These are phyloP conservation scores for Pichia sp. DNA, from an alignment of 1,139 yeast species.

Conservation along the genomic window DNA sequence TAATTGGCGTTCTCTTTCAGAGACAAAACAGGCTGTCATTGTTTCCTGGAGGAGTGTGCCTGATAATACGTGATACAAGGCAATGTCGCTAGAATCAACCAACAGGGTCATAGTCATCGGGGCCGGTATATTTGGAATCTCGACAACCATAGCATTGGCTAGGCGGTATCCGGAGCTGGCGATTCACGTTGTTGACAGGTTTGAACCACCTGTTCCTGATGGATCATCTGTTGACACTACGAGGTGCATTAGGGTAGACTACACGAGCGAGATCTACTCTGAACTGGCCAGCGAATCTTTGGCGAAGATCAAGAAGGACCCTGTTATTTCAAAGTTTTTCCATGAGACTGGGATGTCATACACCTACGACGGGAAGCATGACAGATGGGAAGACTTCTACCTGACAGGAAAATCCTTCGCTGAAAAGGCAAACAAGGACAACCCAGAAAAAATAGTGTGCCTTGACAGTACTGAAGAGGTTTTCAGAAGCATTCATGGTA, in stretches of 20 bases:
- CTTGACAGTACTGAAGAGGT: conserved; percentile 19
- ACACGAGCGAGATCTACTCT: conserved; percentile 35
- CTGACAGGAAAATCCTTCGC: conserved; percentile 17
- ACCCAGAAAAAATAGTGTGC: conserved; percentile 15
- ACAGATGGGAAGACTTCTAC: conserved; percentile 23
- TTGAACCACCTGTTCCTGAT: conserved; percentile 35
- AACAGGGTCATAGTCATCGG: conserved; percentile 28
- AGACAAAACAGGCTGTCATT: too few species aligned
- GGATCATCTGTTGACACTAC: conserved; percentile 39
- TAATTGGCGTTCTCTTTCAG: not conserved
- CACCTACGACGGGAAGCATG: conserved; percentile 23
- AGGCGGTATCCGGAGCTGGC: conserved; percentile 20
- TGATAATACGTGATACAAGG: conserved; percentile 15
- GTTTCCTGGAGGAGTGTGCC: too few species aligned
- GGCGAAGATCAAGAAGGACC: conserved; percentile 34
- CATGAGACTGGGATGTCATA: conserved; percentile 29
- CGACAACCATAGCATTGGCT: conserved; percentile 33
- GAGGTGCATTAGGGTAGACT: conserved; percentile 40
- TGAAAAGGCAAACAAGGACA: conserved; percentile 14
- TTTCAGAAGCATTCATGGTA: conserved; percentile 21
- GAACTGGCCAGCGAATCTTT: conserved; percentile 38
- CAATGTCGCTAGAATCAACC: conserved; percentile 35
- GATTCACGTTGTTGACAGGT: conserved; percentile 23
- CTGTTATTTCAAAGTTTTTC: conserved; percentile 35
- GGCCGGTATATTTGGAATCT: conserved; percentile 35